Percentiles rank a stretch among this genome's conserved stretches.
These are phyloP conservation scores for Biscutella laevigata DNA, from an alignment of 441 rosid genomes.

Conservation along the genomic window DNA sequence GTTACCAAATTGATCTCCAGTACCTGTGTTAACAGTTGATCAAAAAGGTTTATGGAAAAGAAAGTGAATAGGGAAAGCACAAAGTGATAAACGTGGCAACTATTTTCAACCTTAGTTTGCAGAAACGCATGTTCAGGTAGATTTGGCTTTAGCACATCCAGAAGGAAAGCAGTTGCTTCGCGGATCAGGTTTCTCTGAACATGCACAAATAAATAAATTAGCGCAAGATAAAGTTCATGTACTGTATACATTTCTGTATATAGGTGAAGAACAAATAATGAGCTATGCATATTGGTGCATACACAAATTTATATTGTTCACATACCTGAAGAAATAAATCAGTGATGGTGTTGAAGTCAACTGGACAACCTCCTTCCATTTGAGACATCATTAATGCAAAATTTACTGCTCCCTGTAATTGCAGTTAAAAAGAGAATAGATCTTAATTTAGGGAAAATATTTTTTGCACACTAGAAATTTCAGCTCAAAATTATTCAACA, in stretches of 20 bases:
- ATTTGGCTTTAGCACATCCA: constrained; percentile 97
- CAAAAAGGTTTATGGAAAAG: constrained; percentile 13
- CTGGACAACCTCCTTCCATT: constrained; percentile 99
- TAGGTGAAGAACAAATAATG: neutral
- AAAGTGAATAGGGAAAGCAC: neutral
- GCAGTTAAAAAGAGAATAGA: constrained; percentile 13
- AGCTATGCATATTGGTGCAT: neutral
- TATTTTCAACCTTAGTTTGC: constrained; percentile 72
- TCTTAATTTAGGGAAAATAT: neutral
- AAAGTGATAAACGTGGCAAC: constrained; percentile 7
- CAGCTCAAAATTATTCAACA: constrained; percentile 1
- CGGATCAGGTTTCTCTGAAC: constrained; percentile 90
- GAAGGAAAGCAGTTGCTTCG: constrained; percentile 94
- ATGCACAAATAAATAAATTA: constrained; percentile 1
- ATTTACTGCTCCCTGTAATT: constrained; percentile 87
- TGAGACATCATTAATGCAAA: constrained; percentile 99
- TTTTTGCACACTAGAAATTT: neutral
- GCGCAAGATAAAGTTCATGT: neutral
- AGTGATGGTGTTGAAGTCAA: constrained; percentile 93
- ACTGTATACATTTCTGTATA: neutral
- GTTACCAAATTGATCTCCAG: constrained; percentile 97
- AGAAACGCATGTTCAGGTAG: constrained; percentile 89
- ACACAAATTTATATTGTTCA: neutral
- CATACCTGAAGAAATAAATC: constrained; percentile 98
- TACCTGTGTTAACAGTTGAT: constrained; percentile 43